phyloP scores from a whole-genome alignment of 768 basidiomycete species.

The Tulasnella sp. region DNA sequence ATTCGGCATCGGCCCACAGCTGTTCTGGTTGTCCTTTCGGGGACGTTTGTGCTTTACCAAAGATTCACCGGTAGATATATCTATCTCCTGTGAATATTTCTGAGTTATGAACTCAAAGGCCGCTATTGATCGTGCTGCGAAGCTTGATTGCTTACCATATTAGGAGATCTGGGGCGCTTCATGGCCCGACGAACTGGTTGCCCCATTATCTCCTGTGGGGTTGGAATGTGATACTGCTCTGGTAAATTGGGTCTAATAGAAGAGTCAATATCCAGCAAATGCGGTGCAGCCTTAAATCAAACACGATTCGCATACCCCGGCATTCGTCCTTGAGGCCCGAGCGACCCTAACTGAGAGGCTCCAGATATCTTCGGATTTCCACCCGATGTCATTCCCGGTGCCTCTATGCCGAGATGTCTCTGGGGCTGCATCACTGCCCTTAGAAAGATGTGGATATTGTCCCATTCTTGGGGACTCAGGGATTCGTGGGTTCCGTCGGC shows the following conservation, averaged over 20 bases:
- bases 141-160: not conserved
- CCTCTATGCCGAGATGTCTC: not conserved
- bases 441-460: not conserved
- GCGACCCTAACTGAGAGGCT: not conserved
- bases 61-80: not conserved
- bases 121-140: not conserved
- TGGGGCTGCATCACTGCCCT: not conserved
- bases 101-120: not conserved
- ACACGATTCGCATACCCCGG: not conserved
- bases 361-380: not conserved
- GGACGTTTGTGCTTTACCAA: constrained; percentile 11
- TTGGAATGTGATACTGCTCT: not conserved
- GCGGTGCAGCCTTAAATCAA: not conserved
- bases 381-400: not conserved
- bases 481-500: not conserved
- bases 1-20: not conserved
- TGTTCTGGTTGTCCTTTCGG: not conserved
- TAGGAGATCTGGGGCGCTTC: constrained; percentile 19
- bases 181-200: not conserved
- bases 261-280: not conserved
- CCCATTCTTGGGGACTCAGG: not conserved
- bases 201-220: not conserved
- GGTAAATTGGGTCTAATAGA: not conserved
- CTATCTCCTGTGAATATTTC: not conserved
- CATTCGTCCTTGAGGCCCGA: not conserved